Evolutionary conservation across 2,329 filamentous ascomycete species (phyloP), one percentile per base, ranked within the genome.

Genomic region (Fusarium buxicola): DNA sequence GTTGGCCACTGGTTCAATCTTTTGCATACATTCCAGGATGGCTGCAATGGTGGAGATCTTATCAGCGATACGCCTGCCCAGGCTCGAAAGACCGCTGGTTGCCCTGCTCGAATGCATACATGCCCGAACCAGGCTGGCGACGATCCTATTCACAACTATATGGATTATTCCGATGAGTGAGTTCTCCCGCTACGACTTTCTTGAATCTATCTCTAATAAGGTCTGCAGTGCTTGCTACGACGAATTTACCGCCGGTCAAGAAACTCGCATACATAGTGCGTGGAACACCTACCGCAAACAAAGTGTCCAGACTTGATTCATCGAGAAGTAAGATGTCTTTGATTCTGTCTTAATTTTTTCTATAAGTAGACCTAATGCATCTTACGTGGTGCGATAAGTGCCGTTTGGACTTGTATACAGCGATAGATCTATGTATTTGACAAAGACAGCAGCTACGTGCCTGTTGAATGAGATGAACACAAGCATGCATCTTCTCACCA

Each of bases 1-100:
- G 70, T 76, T 24, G 78, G 78, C 7, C 78, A 80, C 65, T 80
- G 78, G 78, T 73, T 80, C 53, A 78, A 77, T 46, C 72, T 80
- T 11, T 73, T 71, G 55, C 78, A 80, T 58, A 79, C 78, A 12
- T 80, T 80, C 63, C 69, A 78, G 46, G 78, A 73, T 32, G 64
- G 64, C 36, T 75, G 74, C 60, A 66, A 30, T 7, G 68, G 74
- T 12, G 78, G 78, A 25, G 79, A 81, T 65, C 69, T 68, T 18
- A 72, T 81, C 13, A 60, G 71, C 44, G 80, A 81, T 51, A 81
- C 79, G 16, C 76, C 79, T 25, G 73, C 76, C 15, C 72, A 79
- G 62, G 62, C 63, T 69, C 68, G 59, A 18, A 27, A 59, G 18
- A 71, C 74, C 4, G 55, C 49, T 10, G 77, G 78, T 21, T 80